Evolutionary conservation across 1,139 yeast species (phyloP).

Genomic region (Yamadazyma dendronema): DNA sequence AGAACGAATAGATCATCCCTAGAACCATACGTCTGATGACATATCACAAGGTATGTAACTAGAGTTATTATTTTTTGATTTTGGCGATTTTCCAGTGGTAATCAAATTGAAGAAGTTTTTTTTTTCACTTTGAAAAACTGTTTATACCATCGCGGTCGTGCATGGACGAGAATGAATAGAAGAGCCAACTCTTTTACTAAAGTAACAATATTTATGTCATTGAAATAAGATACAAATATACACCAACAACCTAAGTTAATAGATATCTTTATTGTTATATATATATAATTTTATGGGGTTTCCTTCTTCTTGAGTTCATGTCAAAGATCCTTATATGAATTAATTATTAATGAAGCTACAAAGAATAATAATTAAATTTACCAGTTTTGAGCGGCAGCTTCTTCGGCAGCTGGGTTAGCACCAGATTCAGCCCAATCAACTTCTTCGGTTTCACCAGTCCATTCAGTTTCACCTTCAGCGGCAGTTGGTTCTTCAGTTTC

Average conservation of each 20-base stretch:
- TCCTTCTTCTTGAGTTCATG: conserved; percentile 3
- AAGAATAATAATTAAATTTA: conserved; percentile 21
- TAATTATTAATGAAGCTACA: conserved; percentile 10
- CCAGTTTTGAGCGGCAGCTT: conserved; percentile 69
- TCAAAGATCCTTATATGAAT: conserved; percentile 9
- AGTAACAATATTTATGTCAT: conserved; percentile 16
- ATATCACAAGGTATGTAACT: conserved; percentile 18
- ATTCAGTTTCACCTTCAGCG: conserved; percentile 49
- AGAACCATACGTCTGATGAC: conserved; percentile 8
- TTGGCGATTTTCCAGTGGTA: conserved; percentile 42
- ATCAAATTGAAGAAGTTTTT: conserved; percentile 34
- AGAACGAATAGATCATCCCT: conserved; percentile 19
- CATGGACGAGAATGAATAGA: not conserved
- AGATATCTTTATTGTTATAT: not conserved
- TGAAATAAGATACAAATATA: conserved; percentile 22
- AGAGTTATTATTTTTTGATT: conserved; percentile 26
- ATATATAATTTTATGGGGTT: not conserved
- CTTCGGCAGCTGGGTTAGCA: conserved; percentile 72
- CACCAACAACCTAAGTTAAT: not conserved
- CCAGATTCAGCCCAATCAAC: conserved; percentile 64
- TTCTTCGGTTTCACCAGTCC: conserved; percentile 61
- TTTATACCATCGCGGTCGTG: conserved; percentile 3
- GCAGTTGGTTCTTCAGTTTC: conserved; percentile 50
- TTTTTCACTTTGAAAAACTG: conserved; percentile 3
- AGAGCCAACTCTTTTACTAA: not conserved